These are phyloP conservation scores for Ilyonectria destructans DNA, from an alignment of 2,329 filamentous ascomycete species.

Conservation along the genomic window DNA sequence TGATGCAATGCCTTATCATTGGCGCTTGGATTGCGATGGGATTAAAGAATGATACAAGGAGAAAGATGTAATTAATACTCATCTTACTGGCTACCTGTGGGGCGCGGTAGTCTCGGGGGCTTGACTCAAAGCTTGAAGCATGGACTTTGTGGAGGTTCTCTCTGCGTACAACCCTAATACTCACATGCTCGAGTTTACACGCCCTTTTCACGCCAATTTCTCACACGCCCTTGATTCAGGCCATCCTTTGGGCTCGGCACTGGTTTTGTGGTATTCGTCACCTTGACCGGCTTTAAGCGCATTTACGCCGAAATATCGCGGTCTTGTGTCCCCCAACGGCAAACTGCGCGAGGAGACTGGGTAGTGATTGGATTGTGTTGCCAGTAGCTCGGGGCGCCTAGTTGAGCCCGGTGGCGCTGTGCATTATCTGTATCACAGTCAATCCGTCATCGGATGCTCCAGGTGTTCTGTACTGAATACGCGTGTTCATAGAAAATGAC, in stretches of 20 bases:
- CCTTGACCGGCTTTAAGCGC: neutral
- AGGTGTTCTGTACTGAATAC: neutral
- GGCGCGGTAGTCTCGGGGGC: no score
- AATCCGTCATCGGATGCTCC: neutral
- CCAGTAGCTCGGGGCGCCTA: neutral
- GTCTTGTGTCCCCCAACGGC: neutral
- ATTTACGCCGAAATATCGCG: neutral
- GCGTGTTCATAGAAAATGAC: neutral
- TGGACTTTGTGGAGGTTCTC: neutral
- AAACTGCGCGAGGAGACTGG: neutral
- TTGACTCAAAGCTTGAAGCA: neutral
- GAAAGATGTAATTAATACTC: neutral
- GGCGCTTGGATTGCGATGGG: neutral
- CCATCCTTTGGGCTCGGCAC: neutral
- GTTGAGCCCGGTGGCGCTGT: neutral
- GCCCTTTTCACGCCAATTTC: neutral
- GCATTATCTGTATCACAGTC: neutral
- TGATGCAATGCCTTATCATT: neutral
- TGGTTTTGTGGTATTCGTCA: neutral
- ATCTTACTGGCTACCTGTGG: neutral
- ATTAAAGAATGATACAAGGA: neutral
- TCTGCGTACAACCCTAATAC: neutral
- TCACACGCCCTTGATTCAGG: neutral
- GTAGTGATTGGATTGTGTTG: neutral
- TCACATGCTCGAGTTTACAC: neutral